Evolutionary conservation across 2,329 filamentous ascomycete genomes (phyloP), one percentile per base, ranked within the genome.

Genomic region (Fusarium praegraminearum): DNA sequence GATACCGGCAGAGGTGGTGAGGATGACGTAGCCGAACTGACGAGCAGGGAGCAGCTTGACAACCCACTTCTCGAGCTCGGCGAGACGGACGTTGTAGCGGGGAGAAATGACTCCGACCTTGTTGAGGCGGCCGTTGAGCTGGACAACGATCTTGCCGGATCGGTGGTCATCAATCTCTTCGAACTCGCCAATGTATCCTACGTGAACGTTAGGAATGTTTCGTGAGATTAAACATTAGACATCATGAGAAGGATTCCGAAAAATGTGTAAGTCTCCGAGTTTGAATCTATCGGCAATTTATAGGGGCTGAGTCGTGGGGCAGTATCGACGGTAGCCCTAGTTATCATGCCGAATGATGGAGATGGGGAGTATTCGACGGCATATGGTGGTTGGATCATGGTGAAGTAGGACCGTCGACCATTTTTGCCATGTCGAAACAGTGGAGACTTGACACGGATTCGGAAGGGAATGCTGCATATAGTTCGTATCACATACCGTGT

Each of bases 121-220:
- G 93, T 98, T 98, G 84, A 98, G 90, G 78, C 94, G 96, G 85
- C 96, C 96, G 87, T 97, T 99, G 76, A 99, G 92, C 90, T 99
- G 96, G 80, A 99, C 96, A 79, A 99, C 94, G 75, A 99, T 97
- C 92, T 99, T 99, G 90, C 96, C 96, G 81, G 94, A 96, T 84
- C 96, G 94, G 91, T 99, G 96, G 88, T 99, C 94, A 78, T 99
- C 96, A 77, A 99, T 92, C 87, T 98, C 94, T 89, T 99, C 96
- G 84, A 98, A 99, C 87, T 98, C 95, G 85, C 94, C 94, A 83
- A 98, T 98, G 89, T n/a, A 9, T 10, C 11, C 18, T 30, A 30
- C 28, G 28, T 13, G 24, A 7, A 7, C 20, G 82, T 93, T 80
- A 93, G 89, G 77, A 70, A 88, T 98, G 93, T 98, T 87, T 92